These are phyloP conservation scores for Microbotryum lychnidis-dioicae DNA, from an alignment of 1,284 basidiomycete species.

Conservation along the genomic window DNA sequence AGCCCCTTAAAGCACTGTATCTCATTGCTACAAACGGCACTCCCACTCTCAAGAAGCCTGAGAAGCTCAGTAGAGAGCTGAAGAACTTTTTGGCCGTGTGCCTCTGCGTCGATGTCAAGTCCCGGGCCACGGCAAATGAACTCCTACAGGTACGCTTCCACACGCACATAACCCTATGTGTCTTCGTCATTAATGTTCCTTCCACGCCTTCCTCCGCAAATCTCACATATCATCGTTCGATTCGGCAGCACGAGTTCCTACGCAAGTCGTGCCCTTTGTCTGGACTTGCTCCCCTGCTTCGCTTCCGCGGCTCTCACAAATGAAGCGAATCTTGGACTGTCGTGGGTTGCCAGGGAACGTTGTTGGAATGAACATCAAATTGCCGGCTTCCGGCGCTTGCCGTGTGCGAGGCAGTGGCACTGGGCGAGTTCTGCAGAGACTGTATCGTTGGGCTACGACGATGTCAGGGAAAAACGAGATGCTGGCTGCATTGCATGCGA, in stretches of 20 bases:
- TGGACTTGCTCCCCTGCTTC: slow-evolving; percentile 71
- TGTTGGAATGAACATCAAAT: too few relatives aligned
- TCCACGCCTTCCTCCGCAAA: background rate
- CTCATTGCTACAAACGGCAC: slow-evolving; percentile 97
- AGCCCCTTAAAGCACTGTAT: slow-evolving; percentile 93
- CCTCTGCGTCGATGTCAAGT: slow-evolving; percentile 92
- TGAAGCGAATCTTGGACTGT: background rate
- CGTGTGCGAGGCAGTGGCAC: too few relatives aligned
- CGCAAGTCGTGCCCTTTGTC: slow-evolving; percentile 72
- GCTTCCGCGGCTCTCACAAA: slow-evolving; percentile 44
- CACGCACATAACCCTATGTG: too few relatives aligned
- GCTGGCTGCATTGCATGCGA: too few relatives aligned
- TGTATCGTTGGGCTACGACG: too few relatives aligned
- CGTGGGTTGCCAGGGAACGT: too few relatives aligned
- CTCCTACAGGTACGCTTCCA: slow-evolving; percentile 63
- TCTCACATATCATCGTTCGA: background rate
- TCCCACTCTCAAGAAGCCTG: slow-evolving; percentile 92
- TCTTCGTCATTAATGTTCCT: background rate
- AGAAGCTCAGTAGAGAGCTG: slow-evolving; percentile 79
- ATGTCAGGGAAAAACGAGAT: too few relatives aligned
- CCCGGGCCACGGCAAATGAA: slow-evolving; percentile 86
- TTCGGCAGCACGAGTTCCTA: slow-evolving; percentile 74
- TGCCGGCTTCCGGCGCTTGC: too few relatives aligned
- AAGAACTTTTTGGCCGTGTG: slow-evolving; percentile 96
- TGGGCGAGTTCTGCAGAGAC: too few relatives aligned